A percentile compares a stretch with the other conserved stretches of the same genome.
Evolutionary conservation across 2,329 filamentous ascomycete genomes (phyloP).

Genomic region (Tolypocladium capitatum): DNA sequence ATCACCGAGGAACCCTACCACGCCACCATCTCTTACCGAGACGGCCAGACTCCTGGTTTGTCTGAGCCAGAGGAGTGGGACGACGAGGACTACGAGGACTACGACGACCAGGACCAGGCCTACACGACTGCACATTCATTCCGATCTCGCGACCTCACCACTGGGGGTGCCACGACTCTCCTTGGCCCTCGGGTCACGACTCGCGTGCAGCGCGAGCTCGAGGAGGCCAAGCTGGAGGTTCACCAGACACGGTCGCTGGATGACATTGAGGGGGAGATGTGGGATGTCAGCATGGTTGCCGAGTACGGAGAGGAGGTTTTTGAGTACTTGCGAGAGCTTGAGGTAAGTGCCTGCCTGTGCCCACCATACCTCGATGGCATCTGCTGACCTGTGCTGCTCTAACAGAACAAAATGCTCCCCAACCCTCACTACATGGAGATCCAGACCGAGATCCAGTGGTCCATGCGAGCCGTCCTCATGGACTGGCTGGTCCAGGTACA

Average conservation of each 20-base stretch:
- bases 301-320: constrained; percentile 97
- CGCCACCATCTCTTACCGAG: constrained; percentile 10
- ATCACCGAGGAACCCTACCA: constrained; percentile 17
- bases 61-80: constrained; percentile 56
- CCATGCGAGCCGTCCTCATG: constrained; percentile 93
- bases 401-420: constrained; percentile 64
- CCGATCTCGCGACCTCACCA: constrained; percentile 52
- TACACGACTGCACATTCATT: constrained; percentile 67
- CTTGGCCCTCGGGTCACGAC: constrained; percentile 60
- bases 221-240: constrained; percentile 50
- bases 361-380: background rate
- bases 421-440: constrained; percentile 93
- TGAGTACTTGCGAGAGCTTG: constrained; percentile 74
- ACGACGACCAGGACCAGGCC: constrained; percentile 48
- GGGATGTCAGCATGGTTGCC: constrained; percentile 94
- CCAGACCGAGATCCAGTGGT: constrained; percentile 97
- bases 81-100: constrained; percentile 61
- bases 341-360: constrained; percentile 44
- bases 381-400: constrained; percentile 7
- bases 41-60: constrained; percentile 13
- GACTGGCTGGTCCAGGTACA: constrained; percentile 98
- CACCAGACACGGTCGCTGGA: constrained; percentile 55
- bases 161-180: constrained; percentile 39
- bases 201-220: constrained; percentile 60
- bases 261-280: constrained; percentile 76